Percentiles rank a stretch among this genome's conserved stretches.
phyloP scores from a whole-genome alignment of 805 yeast genomes.

The Debaryomyces tyrocola region DNA sequence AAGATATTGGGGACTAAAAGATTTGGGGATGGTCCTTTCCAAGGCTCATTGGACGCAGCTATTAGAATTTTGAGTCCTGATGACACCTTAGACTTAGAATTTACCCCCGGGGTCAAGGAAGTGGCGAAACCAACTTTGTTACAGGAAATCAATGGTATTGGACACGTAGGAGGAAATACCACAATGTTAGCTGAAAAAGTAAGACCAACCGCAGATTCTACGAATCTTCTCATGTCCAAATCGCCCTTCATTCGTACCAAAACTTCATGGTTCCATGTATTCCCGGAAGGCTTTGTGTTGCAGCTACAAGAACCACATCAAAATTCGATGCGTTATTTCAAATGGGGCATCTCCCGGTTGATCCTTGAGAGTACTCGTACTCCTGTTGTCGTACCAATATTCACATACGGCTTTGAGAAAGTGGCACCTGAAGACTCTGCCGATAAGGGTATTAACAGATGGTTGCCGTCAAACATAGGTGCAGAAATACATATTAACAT shows the following conservation, averaged over 20 bases:
- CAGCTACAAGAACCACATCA: slow-evolving; percentile 77
- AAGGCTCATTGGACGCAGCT: slow-evolving; percentile 85
- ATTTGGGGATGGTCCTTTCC: slow-evolving; percentile 93
- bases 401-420: slow-evolving; percentile 81
- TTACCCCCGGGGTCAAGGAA: slow-evolving; percentile 28
- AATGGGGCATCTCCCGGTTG: slow-evolving; percentile 91
- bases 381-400: slow-evolving; percentile 87
- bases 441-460: slow-evolving; percentile 53
- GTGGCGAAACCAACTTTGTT: slow-evolving; percentile 31
- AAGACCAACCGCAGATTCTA: slow-evolving; percentile 29
- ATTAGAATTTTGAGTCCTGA: slow-evolving; percentile 78
- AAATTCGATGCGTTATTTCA: slow-evolving; percentile 90
- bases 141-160: slow-evolving; percentile 35
- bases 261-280: slow-evolving; percentile 90
- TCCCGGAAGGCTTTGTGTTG: slow-evolving; percentile 92
- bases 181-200: slow-evolving; percentile 18
- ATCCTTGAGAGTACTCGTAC: slow-evolving; percentile 78
- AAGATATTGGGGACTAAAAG: slow-evolving; percentile 84
- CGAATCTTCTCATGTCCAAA: slow-evolving; percentile 30
- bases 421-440: slow-evolving; percentile 77
- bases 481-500: slow-evolving; percentile 66
- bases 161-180: slow-evolving; percentile 3
- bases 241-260: slow-evolving; percentile 59
- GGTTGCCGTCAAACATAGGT: slow-evolving; percentile 64
- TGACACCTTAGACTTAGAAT: slow-evolving; percentile 56